Percentiles rank a stretch among this genome's conserved stretches.
Evolutionary conservation across 768 basidiomycete genomes (phyloP).

Genomic region (Mycena leptocephala): DNA sequence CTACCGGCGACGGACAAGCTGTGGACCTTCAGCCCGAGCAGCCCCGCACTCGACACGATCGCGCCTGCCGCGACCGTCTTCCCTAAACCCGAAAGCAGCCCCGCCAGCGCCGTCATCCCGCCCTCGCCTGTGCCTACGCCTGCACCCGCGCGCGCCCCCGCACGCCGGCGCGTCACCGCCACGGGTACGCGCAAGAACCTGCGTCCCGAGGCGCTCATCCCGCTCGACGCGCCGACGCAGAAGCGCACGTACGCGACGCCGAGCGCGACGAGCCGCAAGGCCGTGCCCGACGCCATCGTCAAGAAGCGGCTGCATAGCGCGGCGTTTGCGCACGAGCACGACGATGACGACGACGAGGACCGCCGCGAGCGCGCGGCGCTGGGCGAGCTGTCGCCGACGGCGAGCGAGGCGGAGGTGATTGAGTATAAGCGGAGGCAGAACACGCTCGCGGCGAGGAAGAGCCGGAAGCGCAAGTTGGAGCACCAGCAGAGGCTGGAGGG

Average conservation of each 20-base stretch:
- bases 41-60: constrained; percentile 23
- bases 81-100: background rate
- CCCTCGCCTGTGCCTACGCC: background rate
- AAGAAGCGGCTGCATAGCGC: constrained; percentile 56
- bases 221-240: constrained; percentile 72
- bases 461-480: constrained; percentile 76
- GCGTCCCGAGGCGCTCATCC: constrained; percentile 65
- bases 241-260: constrained; percentile 68
- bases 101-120: constrained; percentile 28
- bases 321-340: constrained; percentile 47
- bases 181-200: constrained; percentile 69
- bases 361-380: constrained; percentile 45
- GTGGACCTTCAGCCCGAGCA: constrained; percentile 28
- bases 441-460: constrained; percentile 78
- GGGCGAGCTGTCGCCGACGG: constrained; percentile 37
- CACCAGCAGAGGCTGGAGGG: constrained; percentile 71
- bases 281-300: constrained; percentile 68
- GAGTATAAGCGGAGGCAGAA: constrained; percentile 79
- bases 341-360: constrained; percentile 47
- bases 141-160: too few relatives aligned
- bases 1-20: constrained; percentile 6
- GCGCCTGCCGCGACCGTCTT: constrained; percentile 6
- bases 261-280: constrained; percentile 71
- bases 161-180: constrained; percentile 32
- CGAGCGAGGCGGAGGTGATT: constrained; percentile 67